Evolutionary conservation across 345 rosid genomes (phyloP).

Genomic region (Lenwebbia sp.): DNA sequence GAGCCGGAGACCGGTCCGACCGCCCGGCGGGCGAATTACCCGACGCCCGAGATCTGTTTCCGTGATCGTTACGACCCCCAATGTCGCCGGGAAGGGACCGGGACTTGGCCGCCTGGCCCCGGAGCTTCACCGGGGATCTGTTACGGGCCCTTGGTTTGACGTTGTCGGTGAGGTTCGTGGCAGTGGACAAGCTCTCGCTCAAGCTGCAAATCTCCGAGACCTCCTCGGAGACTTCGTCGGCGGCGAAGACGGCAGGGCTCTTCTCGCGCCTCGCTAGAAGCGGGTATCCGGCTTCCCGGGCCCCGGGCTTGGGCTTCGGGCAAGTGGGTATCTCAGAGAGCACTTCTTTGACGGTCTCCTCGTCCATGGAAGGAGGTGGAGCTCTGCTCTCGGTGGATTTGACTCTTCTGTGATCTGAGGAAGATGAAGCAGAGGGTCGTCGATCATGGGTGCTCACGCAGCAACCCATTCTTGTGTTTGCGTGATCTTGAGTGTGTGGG

Average conservation of each 20-base stretch:
- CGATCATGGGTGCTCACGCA: conserved; percentile 35
- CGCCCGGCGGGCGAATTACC: conserved; percentile 38
- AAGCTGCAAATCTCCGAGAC: conserved; percentile 60
- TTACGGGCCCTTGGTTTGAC: background rate
- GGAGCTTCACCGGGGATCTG: conserved; percentile 51
- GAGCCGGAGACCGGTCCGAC: conserved; percentile 43
- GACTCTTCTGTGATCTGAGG: background rate
- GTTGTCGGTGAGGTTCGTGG: conserved; percentile 17
- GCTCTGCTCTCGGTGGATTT: conserved; percentile 20
- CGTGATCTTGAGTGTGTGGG: background rate
- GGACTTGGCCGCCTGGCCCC: background rate
- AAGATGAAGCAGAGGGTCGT: background rate
- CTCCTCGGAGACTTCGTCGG: conserved; percentile 37
- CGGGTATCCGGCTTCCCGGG: background rate
- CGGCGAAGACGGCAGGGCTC: background rate
- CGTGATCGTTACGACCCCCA: conserved; percentile 6
- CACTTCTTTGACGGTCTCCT: conserved; percentile 80
- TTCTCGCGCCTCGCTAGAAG: background rate
- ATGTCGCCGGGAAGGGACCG: conserved; percentile 6
- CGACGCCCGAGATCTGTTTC: background rate
- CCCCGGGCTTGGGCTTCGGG: background rate
- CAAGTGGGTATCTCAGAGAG: conserved; percentile 41
- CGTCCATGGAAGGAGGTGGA: conserved; percentile 33
- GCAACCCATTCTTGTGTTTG: conserved; percentile 47
- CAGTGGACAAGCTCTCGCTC: conserved; percentile 56